Base-by-base conservation (phyloP, 1,139 yeast genomes). In the Spencermartinsiella ligniputridi region DNA sequence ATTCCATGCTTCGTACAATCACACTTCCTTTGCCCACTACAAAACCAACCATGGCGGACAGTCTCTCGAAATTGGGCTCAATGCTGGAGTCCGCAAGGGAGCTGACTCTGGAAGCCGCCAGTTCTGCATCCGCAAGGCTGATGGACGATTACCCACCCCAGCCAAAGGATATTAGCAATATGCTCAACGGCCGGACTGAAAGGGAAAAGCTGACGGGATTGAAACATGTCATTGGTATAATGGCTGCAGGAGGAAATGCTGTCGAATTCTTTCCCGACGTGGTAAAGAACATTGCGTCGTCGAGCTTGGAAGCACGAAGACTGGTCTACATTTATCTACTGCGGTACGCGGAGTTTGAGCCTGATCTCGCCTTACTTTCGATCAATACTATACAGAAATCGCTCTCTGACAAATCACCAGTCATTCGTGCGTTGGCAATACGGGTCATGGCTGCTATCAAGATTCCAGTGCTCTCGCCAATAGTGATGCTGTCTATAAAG, bases 361-460 rank as follows among this genome's bases (percentile, higher is more conserved):
- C 95, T 3, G 96, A 90, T 62, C 74, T 88, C 15, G 95, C 97
- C 1, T 72, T 94, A 25, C 70, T 94, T 41, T 81, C 96, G 0
- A 85, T 94, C 55, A 94, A 94, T 64, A 86, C 97, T 0, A 85
- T 94, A 39, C 98, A 94, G 62, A 88, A 86, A 62, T 74, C 87
- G 1, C 68, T 92, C 35, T 72, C 75, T 19, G 96, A 89, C 57
- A 78, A 80, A 51, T 76, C 75, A 48, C 83, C 95, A 0, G 73
- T 76, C 12, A 70, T 75, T 16, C 71, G 97, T 52, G 78, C 94
- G 2, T 69, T 84, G 47, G 84, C 96, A 0, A 75, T 94, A 40
- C 74, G 92, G 44, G 82, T 90, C 6, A 74, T 94, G 58, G 79
- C 95, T 2, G 89, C 92, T 9, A 83, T 94, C 44, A 74, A 80